These are phyloP conservation scores for Penicillium ucsense DNA, from an alignment of 495 filamentous ascomycete species.

Conservation along the genomic window DNA sequence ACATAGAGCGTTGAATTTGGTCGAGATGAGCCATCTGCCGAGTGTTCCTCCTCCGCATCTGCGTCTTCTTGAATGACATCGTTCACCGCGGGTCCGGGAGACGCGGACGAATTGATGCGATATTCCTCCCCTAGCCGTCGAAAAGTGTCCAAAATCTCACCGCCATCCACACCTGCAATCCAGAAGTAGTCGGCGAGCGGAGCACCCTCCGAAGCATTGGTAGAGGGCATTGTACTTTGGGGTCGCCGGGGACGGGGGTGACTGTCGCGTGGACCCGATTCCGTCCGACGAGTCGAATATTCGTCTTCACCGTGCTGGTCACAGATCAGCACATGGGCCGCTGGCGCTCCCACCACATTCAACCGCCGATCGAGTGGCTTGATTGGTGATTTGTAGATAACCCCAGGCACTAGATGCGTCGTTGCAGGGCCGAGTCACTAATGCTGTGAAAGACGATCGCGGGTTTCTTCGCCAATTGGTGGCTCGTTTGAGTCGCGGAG, in stretches of 20 bases:
- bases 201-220: slow-evolving; percentile 39
- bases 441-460: too few relatives aligned
- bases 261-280: slow-evolving; percentile 11
- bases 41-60: slow-evolving; percentile 47
- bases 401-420: too few relatives aligned
- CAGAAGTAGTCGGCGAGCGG: slow-evolving; percentile 98
- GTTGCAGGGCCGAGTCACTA: too few relatives aligned
- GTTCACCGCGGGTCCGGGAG: slow-evolving; percentile 49
- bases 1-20: slow-evolving; percentile 40
- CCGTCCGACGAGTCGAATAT: slow-evolving; percentile 1
- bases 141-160: slow-evolving; percentile 39
- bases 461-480: too few relatives aligned
- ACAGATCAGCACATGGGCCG: slow-evolving; percentile 28
- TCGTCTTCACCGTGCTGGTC: slow-evolving; percentile 9
- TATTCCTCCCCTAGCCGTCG: slow-evolving; percentile 45
- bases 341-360: slow-evolving; percentile 12
- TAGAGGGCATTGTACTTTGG: slow-evolving; percentile 15
- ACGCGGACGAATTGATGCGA: slow-evolving; percentile 30
- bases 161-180: slow-evolving; percentile 85
- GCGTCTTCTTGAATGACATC: slow-evolving; percentile 78
- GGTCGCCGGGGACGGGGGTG: background rate
- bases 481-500: background rate
- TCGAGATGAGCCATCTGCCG: slow-evolving; percentile 31
- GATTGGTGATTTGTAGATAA: background rate
- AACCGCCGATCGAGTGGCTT: slow-evolving; percentile 5